Conservation (phyloP, 129 eudicot species). For the Chrysanthemum makinoi region DNA sequence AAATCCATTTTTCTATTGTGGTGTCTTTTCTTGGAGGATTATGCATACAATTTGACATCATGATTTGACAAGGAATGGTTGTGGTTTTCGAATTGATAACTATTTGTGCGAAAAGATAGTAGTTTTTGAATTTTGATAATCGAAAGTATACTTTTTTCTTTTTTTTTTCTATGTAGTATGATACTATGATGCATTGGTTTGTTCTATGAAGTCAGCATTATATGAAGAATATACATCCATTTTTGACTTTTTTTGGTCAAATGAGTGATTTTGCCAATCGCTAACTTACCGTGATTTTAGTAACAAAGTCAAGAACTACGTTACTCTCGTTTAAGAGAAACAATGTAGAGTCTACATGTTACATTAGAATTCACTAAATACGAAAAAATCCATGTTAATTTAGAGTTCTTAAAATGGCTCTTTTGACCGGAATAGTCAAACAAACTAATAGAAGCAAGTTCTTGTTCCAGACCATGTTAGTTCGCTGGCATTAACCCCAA, state of each 20-base stretch:
- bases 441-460: conserved; percentile 2
- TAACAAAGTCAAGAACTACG: neutral
- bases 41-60: conserved; percentile 6
- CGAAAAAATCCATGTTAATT: neutral
- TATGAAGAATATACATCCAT: neutral
- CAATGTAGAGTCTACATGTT: neutral
- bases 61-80: conserved; percentile 15
- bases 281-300: conserved; percentile 11
- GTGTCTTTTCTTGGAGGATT: neutral
- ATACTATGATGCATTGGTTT: conserved; percentile 2
- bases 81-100: neutral
- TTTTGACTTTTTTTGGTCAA: conserved; percentile 10
- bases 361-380: conserved; percentile 1
- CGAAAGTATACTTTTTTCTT: neutral
- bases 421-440: conserved; percentile 32
- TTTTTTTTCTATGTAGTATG: neutral
- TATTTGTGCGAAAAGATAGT: neutral
- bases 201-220: no score
- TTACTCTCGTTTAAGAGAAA: neutral
- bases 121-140: neutral
- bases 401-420: neutral
- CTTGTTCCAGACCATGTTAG: conserved; percentile 29
- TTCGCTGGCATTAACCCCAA: conserved; percentile 27
- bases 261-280: conserved; percentile 3
- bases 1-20: neutral